phyloP scores from a whole-genome alignment of 441 rosid species.

The Erodium moschatum region DNA sequence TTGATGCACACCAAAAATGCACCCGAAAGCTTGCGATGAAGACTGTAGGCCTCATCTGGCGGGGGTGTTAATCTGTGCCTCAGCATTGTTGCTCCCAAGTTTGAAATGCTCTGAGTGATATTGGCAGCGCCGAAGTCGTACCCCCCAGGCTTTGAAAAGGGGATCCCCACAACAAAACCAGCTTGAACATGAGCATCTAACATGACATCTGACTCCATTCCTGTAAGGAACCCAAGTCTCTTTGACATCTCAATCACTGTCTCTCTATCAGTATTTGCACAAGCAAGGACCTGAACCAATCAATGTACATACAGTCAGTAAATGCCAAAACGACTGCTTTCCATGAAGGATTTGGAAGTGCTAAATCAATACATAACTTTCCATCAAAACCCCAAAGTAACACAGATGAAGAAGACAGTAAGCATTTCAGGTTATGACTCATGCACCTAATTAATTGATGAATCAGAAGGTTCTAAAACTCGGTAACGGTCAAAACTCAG shows the following conservation, averaged over 20 bases:
- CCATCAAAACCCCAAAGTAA: too few species aligned
- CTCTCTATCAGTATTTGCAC: conserved; percentile 62
- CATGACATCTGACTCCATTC: conserved; percentile 72
- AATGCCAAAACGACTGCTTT: too few species aligned
- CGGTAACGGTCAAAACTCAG: too few species aligned
- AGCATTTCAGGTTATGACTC: too few species aligned
- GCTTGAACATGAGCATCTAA: conserved; percentile 82
- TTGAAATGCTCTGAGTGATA: conserved; percentile 60
- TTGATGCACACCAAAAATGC: conserved; percentile 87
- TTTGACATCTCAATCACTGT: conserved; percentile 66
- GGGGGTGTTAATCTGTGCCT: conserved; percentile 92
- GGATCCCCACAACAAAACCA: conserved; percentile 74
- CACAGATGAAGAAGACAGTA: too few species aligned
- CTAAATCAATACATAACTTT: too few species aligned
- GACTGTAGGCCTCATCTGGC: conserved; percentile 87
- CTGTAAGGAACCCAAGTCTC: conserved; percentile 78
- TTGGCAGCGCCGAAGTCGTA: conserved; percentile 60
- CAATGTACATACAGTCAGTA: too few species aligned
- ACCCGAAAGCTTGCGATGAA: conserved; percentile 80
- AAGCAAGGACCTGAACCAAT: conserved; percentile 59
- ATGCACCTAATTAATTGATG: too few species aligned
- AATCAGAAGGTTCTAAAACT: too few species aligned
- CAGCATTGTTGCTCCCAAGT: conserved; percentile 83
- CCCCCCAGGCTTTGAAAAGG: conserved; percentile 69
- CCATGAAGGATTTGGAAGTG: too few species aligned